Conservation (phyloP, 768 basidiomycete genomes). For the Lactarius trivialis region DNA sequence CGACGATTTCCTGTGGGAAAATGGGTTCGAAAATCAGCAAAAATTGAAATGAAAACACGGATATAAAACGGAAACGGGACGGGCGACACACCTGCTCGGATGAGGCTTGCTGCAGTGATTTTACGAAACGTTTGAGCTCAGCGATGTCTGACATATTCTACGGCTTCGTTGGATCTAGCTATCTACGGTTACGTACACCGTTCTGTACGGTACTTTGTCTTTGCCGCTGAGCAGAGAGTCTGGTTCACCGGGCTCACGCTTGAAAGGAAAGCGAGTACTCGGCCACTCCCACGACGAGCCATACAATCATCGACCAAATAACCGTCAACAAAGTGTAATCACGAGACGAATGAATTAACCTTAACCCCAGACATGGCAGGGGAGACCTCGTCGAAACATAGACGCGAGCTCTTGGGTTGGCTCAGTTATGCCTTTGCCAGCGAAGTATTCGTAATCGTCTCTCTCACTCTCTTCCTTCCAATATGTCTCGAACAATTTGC, state of each 20-base stretch:
- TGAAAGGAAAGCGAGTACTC: neutral
- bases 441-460: slow-evolving; percentile 78
- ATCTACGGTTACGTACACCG: slow-evolving; percentile 17
- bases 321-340: neutral
- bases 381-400: slow-evolving; percentile 14
- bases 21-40: slow-evolving; percentile 28
- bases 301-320: neutral
- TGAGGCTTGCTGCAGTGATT: slow-evolving; percentile 21
- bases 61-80: slow-evolving; percentile 26
- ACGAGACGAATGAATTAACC: neutral
- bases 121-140: slow-evolving; percentile 23
- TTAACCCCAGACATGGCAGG: neutral
- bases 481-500: slow-evolving; percentile 87
- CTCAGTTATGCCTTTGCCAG: slow-evolving; percentile 82
- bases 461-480: slow-evolving; percentile 74
- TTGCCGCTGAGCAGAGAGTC: slow-evolving; percentile 2
- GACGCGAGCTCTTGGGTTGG: slow-evolving; percentile 58
- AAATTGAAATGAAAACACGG: neutral
- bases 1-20: slow-evolving; percentile 51
- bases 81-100: slow-evolving; percentile 16
- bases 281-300: neutral
- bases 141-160: slow-evolving; percentile 20
- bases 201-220: slow-evolving; percentile 16
- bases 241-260: neutral
- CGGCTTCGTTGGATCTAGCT: slow-evolving; percentile 13